These are phyloP conservation scores for Naumovozyma castellii DNA, from an alignment of 805 yeast genomes.

Conservation along the genomic window DNA sequence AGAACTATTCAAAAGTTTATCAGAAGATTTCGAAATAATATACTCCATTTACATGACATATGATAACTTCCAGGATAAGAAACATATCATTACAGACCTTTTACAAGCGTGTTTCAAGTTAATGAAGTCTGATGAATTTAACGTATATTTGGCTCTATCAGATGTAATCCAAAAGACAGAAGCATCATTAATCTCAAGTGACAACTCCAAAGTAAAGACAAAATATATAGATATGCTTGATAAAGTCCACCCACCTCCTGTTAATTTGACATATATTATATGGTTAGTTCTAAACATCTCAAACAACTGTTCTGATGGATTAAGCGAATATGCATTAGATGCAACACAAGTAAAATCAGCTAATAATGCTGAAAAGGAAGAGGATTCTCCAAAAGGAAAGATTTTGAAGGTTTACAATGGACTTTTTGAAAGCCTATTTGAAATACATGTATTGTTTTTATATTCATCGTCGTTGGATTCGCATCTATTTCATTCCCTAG, in stretches of 20 bases:
- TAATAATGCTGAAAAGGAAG: slow-evolving; percentile 7
- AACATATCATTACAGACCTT: slow-evolving; percentile 51
- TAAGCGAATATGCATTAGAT: slow-evolving; percentile 24
- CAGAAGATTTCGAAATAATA: slow-evolving; percentile 46
- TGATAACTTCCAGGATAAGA: slow-evolving; percentile 49
- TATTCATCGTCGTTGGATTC: slow-evolving; percentile 55
- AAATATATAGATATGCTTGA: slow-evolving; percentile 69
- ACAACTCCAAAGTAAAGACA: slow-evolving; percentile 40
- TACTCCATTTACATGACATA: slow-evolving; percentile 48
- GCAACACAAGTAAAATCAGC: slow-evolving; percentile 35
- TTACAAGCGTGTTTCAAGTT: slow-evolving; percentile 36
- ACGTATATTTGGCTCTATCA: slow-evolving; percentile 28
- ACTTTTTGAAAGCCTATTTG: slow-evolving; percentile 35
- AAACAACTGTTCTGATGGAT: slow-evolving; percentile 55
- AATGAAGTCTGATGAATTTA: slow-evolving; percentile 24
- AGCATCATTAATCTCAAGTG: slow-evolving; percentile 32
- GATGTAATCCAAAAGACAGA: slow-evolving; percentile 27
- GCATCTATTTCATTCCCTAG: slow-evolving; percentile 55
- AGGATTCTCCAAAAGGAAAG: slow-evolving; percentile 6
- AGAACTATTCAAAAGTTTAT: slow-evolving; percentile 58
- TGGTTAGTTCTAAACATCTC: slow-evolving; percentile 48
- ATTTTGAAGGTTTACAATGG: slow-evolving; percentile 25
- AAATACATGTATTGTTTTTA: slow-evolving; percentile 42
- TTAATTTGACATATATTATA: slow-evolving; percentile 53
- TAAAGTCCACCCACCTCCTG: slow-evolving; percentile 64